Percentiles rank a stretch among this genome's conserved stretches.
Evolutionary conservation across 1,139 yeast species (phyloP).

Genomic region (Hemisphaericaspora xylofermentans): DNA sequence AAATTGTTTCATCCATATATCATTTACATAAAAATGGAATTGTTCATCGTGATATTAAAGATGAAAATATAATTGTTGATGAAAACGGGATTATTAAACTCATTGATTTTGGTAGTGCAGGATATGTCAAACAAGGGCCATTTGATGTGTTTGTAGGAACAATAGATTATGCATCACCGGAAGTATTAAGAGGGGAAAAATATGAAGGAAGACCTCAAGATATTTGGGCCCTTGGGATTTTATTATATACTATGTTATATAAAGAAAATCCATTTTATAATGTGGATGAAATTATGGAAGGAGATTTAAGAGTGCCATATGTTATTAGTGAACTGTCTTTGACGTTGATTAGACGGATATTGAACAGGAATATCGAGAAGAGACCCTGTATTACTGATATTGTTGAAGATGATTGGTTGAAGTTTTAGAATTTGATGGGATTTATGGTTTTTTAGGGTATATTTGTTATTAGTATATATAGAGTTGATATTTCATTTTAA

Average conservation of each 20-base stretch:
- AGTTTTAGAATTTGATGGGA: constrained; percentile 17
- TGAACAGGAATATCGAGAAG: constrained; percentile 59
- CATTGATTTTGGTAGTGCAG: constrained; percentile 95
- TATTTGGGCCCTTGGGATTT: constrained; percentile 93
- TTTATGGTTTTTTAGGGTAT: no score
- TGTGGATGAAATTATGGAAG: constrained; percentile 92
- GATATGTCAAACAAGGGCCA: constrained; percentile 86
- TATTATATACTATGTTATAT: constrained; percentile 84
- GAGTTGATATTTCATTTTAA: no score
- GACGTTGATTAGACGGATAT: constrained; percentile 59
- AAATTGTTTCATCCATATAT: constrained; percentile 71
- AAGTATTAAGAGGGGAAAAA: constrained; percentile 82
- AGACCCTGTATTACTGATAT: constrained; percentile 78
- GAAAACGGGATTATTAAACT: constrained; percentile 72
- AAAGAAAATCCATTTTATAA: constrained; percentile 95
- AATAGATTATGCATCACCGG: constrained; percentile 96
- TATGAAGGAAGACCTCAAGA: constrained; percentile 94
- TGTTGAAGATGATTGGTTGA: constrained; percentile 67
- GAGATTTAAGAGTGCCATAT: constrained; percentile 69
- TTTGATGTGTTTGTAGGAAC: constrained; percentile 98
- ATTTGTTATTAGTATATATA: no score
- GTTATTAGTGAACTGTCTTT: constrained; percentile 59
- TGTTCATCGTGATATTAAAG: constrained; percentile 93
- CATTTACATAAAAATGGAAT: constrained; percentile 85
- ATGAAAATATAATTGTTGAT: constrained; percentile 89